Evolutionary conservation across 371 early-diverging fungal species (phyloP), one percentile per base, ranked within the genome.

Genomic region (Mortierella sp.): DNA sequence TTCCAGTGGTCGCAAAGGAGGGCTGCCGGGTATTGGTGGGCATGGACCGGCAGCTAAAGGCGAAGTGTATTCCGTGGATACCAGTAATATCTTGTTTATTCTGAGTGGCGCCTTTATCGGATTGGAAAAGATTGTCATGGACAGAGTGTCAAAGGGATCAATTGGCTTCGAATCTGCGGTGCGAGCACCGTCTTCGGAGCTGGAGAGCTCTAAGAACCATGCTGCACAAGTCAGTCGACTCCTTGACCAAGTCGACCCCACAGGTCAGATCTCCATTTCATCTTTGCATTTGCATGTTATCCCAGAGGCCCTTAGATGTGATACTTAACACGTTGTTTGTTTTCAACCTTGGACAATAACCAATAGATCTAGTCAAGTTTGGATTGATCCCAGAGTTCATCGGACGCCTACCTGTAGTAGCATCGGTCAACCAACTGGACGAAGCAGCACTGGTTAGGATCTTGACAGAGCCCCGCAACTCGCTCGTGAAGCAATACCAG

Each of bases 341-440:
- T 63, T 58, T 27, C 32, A 32, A 29, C 32, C 16, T 10, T 12
- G 27, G 21, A 29, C 29, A 27, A 27, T 14, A 35, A 29, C 6
- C 1, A 3, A 6, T 38, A 73, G 97, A 97, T 83, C 86, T 97
- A 76, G 91, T 96, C 70, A 93, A 94, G 75, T 97, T 92, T 85
- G 97, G 97, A 0, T 86, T 97, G n/a, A 97, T 97, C 72, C 97
- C 97, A 12, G 97, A 97, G 88, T 96, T 97, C 76, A 93, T 97
- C 29, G 97, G 96, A 6, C 90, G 97, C 56, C 75, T 97, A 12
- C 97, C 97, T 6, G 95, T 97, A 27, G 84, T 97, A n/a, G 95
- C 97, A 24, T 91, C 91, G 70, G 95, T 96, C 12, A 91, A 92
- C 24, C 91, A 91, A 21, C 85, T 97, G 43, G 80, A 79, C 38